Evolutionary conservation across 176 grass and related monocot species (phyloP).

Genomic region (Aegilops umbellulata): DNA sequence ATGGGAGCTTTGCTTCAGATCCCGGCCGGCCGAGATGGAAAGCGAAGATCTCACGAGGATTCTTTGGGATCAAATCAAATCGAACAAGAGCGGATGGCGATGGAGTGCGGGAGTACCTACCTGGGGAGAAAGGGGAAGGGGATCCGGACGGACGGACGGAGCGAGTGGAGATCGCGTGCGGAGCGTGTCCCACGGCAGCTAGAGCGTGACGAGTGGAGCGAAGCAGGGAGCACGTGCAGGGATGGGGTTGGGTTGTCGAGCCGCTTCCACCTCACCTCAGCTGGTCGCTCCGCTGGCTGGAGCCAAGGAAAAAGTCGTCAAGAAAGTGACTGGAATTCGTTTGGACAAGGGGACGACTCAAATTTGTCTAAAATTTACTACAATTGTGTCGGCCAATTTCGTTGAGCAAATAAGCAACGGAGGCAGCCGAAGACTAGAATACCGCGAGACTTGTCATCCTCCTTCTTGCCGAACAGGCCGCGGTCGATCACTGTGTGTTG

Average conservation of each 20-base stretch:
- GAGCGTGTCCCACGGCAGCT: not conserved
- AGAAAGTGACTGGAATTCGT: not conserved
- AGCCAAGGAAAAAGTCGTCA: not conserved
- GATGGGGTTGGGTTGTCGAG: not conserved
- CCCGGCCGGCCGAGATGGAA: not conserved
- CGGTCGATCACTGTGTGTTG: no score
- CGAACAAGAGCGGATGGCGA: not conserved
- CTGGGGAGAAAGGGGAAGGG: no score
- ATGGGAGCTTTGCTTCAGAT: not conserved
- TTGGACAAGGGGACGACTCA: no score
- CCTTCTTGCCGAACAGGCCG: no score
- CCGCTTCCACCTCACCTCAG: not conserved
- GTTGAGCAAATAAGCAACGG: no score
- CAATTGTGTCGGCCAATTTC: no score
- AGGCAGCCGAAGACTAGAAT: no score
- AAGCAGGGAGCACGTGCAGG: not conserved
- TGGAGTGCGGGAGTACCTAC: constrained; percentile 1
- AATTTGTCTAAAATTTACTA: no score
- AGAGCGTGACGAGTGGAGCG: not conserved
- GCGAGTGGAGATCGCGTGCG: constrained; percentile 38
- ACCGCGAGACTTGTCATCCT: no score
- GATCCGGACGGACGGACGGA: constrained; percentile 26
- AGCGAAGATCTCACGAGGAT: not conserved
- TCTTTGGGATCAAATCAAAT: not conserved
- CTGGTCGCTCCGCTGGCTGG: no score